Evolutionary conservation across 176 grass and related monocot genomes (phyloP).

Genomic region (Themeda triandra): DNA sequence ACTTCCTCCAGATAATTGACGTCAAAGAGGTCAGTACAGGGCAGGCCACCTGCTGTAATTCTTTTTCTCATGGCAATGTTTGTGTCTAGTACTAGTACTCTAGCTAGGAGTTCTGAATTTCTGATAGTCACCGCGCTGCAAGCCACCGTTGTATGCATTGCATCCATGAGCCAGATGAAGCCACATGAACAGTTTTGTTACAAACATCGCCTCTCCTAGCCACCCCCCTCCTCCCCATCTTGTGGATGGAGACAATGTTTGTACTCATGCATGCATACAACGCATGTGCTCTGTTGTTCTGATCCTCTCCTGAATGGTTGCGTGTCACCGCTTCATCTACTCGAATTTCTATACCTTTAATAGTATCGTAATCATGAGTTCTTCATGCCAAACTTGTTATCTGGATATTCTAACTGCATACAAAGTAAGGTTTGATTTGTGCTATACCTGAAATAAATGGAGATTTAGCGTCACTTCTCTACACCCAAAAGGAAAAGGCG

Average conservation of each 20-base stretch:
- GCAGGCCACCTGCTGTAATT: not conserved
- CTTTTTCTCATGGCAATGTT: not conserved
- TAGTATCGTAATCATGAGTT: not conserved
- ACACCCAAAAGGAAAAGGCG: conserved; percentile 90
- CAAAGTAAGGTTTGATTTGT: conserved; percentile 47
- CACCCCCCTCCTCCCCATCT: too few species aligned
- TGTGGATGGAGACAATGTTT: too few species aligned
- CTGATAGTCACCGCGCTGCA: too few species aligned
- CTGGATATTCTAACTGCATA: not conserved
- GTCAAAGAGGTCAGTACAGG: conserved; percentile 60
- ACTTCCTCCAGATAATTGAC: conserved; percentile 85
- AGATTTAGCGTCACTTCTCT: conserved; percentile 85
- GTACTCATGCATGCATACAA: too few species aligned
- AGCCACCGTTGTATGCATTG: too few species aligned
- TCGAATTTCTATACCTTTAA: not conserved
- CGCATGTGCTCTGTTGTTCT: not conserved
- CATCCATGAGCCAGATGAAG: too few species aligned
- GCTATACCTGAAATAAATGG: conserved; percentile 69
- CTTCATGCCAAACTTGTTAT: not conserved
- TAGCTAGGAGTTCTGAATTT: not conserved
- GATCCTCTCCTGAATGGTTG: not conserved
- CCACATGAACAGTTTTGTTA: too few species aligned
- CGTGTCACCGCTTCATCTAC: not conserved
- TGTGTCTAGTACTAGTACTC: not conserved
- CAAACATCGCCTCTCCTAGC: too few species aligned